Evolutionary conservation across 495 filamentous ascomycete species (phyloP), one percentile per base, ranked within the genome.

Genomic region (Alectoria sarmentosa): DNA sequence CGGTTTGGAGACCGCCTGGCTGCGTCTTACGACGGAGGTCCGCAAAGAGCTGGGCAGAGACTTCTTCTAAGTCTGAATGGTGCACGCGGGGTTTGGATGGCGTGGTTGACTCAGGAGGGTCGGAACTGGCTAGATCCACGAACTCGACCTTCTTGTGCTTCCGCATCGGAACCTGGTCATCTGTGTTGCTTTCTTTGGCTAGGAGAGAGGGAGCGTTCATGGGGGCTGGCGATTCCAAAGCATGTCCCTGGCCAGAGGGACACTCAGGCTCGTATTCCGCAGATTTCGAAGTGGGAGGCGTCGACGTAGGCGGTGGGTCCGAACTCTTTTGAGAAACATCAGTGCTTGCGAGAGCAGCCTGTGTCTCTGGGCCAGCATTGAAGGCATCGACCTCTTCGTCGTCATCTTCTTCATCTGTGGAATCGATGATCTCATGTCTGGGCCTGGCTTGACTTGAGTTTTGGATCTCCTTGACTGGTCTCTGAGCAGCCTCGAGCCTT

Each of bases 361-460:
- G 67, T 6, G 48, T 67, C 17, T 64, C 61, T 38, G 30, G 28
- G 9, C 49, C 58, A 58, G 39, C n/a, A 37, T 62, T 48, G 61
- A 58, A 61, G 38, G 64, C 52, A 28, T 49, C 48, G 6, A 38
- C 52, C 34, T 65, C 60, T 13, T 62, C 55, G 1, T 49, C 17
- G n/a, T 48, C 57, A 9, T 65, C 56, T 15, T 61, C 61, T 17
- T 70, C 65, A 38, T 70, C 56, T n/a, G 65, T 57, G 13, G 69
- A 67, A 54, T 68, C 65, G 4, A 57, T 21, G 30, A 67, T 55
- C 23, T 70, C 64, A 4, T 37, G 38, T 36, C 34, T 41, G 4
- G 28, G 23, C 32, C 4, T 23, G 21, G 8, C 4, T 34, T 46
- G 56, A 39, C 28, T 17, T 21, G 56, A 60, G 2, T 42, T 46